phyloP scores from a whole-genome alignment of 495 filamentous ascomycete species.

The Penicillium cataractarum region DNA sequence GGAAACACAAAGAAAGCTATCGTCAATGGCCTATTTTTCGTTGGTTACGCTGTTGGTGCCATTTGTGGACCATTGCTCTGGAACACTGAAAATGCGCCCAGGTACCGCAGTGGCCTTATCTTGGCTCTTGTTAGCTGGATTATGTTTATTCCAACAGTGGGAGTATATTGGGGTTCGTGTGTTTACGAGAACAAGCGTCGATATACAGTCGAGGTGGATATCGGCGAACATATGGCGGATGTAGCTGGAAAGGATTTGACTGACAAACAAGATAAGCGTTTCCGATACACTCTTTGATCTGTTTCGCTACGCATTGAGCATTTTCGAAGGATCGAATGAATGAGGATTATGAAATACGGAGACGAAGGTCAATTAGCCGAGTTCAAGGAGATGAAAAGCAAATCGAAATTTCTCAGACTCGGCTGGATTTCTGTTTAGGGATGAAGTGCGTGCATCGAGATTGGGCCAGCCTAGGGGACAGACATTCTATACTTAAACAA shows the following conservation, averaged over 20 bases:
- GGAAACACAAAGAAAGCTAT: slow-evolving; percentile 66
- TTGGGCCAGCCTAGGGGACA: no score
- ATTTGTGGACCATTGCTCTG: slow-evolving; percentile 39
- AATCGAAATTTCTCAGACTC: no score
- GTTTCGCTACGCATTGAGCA: no score
- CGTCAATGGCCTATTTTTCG: slow-evolving; percentile 45
- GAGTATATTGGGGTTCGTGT: slow-evolving; percentile 27
- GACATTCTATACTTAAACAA: no score
- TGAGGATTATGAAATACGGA: no score
- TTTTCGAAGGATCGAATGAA: no score
- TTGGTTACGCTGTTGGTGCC: slow-evolving; percentile 40
- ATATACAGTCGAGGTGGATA: neutral
- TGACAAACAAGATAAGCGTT: slow-evolving; percentile 25
- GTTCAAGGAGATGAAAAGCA: no score
- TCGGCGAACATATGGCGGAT: slow-evolving; percentile 5
- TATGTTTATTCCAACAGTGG: slow-evolving; percentile 22
- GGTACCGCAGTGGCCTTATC: slow-evolving; percentile 29
- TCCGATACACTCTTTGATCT: slow-evolving; percentile 24
- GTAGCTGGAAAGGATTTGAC: slow-evolving; percentile 28
- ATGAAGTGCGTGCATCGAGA: no score
- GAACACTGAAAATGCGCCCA: slow-evolving; percentile 24
- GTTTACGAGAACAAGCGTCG: slow-evolving; percentile 21
- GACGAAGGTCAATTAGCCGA: no score
- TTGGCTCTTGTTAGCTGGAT: slow-evolving; percentile 33
- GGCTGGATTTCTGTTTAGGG: no score